A percentile compares a stretch with the other conserved stretches of the same genome.
These are phyloP conservation scores for Oryza meyeriana DNA, from an alignment of 176 grass and related monocot genomes.

Conservation along the genomic window DNA sequence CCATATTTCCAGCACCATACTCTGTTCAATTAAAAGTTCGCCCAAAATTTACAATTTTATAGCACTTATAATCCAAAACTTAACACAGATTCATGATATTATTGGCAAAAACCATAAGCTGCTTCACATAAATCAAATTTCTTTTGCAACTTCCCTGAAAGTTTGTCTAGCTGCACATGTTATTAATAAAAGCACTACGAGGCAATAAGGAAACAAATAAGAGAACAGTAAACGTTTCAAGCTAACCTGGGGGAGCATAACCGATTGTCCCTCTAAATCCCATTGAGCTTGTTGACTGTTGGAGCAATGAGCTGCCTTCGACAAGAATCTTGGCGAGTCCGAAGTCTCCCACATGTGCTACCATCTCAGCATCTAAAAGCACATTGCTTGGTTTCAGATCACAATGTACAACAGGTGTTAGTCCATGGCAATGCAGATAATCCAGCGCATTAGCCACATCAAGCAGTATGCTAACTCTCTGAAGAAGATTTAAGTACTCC, in stretches of 20 bases:
- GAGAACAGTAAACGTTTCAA: not conserved
- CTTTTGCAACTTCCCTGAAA: not conserved
- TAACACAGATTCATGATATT: not conserved
- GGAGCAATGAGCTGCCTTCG: not conserved
- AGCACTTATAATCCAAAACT: not conserved
- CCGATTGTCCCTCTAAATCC: slow-evolving; percentile 30
- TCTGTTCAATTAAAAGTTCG: not conserved
- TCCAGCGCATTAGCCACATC: slow-evolving; percentile 41
- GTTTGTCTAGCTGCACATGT: not conserved
- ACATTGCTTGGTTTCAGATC: slow-evolving; percentile 32
- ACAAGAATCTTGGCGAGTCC: slow-evolving; percentile 14
- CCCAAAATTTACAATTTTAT: not conserved
- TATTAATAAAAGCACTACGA: not conserved
- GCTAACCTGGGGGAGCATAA: slow-evolving; percentile 27
- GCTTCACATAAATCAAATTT: too few relatives aligned
- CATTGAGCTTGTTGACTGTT: not conserved
- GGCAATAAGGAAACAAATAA: not conserved
- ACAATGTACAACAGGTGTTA: slow-evolving; percentile 18
- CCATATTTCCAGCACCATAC: slow-evolving; percentile 32
- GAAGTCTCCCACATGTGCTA: slow-evolving; percentile 31
- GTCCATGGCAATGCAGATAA: slow-evolving; percentile 32
- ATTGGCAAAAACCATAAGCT: too few relatives aligned
- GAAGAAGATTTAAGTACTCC: not conserved
- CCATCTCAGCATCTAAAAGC: slow-evolving; percentile 21
- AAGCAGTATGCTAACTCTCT: slow-evolving; percentile 24